These are phyloP conservation scores for Meredithiella fracta DNA, from an alignment of 2,329 filamentous ascomycete genomes.

Conservation along the genomic window DNA sequence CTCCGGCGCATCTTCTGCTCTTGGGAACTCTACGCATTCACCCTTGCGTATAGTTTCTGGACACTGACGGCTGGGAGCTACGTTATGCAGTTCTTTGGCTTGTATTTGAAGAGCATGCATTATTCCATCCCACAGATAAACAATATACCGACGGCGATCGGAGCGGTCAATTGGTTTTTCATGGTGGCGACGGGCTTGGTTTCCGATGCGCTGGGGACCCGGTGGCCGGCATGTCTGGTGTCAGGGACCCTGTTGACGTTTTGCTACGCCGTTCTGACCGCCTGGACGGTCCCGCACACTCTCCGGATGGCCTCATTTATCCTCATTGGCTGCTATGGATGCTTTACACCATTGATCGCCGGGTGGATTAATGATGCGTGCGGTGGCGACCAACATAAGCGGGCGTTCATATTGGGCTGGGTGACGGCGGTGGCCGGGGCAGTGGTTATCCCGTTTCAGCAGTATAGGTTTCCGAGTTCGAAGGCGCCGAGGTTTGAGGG, in stretches of 20 bases:
- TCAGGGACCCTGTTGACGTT: conserved; percentile 23
- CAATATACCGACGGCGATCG: conserved; percentile 28
- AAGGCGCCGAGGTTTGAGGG: conserved; percentile 22
- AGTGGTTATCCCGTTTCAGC: conserved; percentile 25
- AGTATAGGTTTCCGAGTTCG: conserved; percentile 18
- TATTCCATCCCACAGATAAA: conserved; percentile 27
- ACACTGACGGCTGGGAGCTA: conserved; percentile 24
- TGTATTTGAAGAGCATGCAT: conserved; percentile 24
- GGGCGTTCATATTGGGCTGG: conserved; percentile 25
- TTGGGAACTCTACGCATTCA: conserved; percentile 30
- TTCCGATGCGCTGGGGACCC: conserved; percentile 23
- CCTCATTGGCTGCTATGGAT: conserved; percentile 25
- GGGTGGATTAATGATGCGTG: conserved; percentile 27
- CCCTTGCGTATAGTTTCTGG: conserved; percentile 25
- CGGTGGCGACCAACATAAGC: conserved; percentile 27
- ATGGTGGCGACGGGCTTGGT: conserved; percentile 24
- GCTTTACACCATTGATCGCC: conserved; percentile 26
- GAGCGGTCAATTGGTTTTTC: conserved; percentile 27
- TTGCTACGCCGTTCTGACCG: conserved; percentile 23
- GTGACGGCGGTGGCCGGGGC: conserved; percentile 24
- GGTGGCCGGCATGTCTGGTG: conserved; percentile 23
- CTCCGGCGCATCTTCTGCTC: conserved; percentile 24
- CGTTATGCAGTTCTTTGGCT: conserved; percentile 26
- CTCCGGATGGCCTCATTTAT: conserved; percentile 26
- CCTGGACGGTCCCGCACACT: conserved; percentile 23